Conservation (phyloP, 495 filamentous ascomycete genomes). For the Geopyxis carbonaria region DNA sequence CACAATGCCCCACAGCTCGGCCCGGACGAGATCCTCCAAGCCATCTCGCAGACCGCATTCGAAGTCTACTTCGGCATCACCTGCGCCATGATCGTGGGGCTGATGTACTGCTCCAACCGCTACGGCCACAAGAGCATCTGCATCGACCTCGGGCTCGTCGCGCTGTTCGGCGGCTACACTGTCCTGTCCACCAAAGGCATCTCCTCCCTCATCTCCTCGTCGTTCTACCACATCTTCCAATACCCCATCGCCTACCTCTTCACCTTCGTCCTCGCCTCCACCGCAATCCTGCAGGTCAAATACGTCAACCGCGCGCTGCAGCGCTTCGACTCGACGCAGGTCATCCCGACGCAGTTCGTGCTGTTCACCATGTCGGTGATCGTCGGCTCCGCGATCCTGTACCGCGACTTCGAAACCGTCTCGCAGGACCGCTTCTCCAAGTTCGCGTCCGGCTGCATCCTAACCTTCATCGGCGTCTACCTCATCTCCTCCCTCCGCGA, state of each 20-base stretch:
- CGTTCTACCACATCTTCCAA: slow-evolving; percentile 67
- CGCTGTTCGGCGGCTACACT: slow-evolving; percentile 85
- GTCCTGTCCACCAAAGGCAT: slow-evolving; percentile 92
- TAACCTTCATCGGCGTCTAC: slow-evolving; percentile 90
- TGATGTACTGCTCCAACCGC: slow-evolving; percentile 65
- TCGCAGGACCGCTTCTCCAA: slow-evolving; percentile 50
- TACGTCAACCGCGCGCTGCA: slow-evolving; percentile 91
- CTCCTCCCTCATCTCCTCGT: slow-evolving; percentile 80
- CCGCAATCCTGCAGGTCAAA: slow-evolving; percentile 85
- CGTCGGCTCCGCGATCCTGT: slow-evolving; percentile 77
- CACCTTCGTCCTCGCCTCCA: slow-evolving; percentile 54
- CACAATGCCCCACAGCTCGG: slow-evolving; percentile 44
- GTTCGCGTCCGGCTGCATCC: slow-evolving; percentile 70
- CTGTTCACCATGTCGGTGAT: slow-evolving; percentile 92
- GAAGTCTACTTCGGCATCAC: slow-evolving; percentile 75
- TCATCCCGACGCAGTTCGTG: slow-evolving; percentile 94
- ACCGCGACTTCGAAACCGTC: slow-evolving; percentile 80
- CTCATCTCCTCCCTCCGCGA: slow-evolving; percentile 54
- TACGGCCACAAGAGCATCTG: slow-evolving; percentile 75
- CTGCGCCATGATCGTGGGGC: slow-evolving; percentile 45
- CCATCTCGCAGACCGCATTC: slow-evolving; percentile 80
- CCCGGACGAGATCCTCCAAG: slow-evolving; percentile 73
- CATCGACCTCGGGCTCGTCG: slow-evolving; percentile 85
- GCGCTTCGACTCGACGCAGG: slow-evolving; percentile 88
- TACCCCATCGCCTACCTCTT: slow-evolving; percentile 84